A percentile compares a stretch with the other conserved stretches of the same genome.
These are phyloP conservation scores for Nemania sp. DNA, from an alignment of 2,329 filamentous ascomycete species.

Conservation along the genomic window DNA sequence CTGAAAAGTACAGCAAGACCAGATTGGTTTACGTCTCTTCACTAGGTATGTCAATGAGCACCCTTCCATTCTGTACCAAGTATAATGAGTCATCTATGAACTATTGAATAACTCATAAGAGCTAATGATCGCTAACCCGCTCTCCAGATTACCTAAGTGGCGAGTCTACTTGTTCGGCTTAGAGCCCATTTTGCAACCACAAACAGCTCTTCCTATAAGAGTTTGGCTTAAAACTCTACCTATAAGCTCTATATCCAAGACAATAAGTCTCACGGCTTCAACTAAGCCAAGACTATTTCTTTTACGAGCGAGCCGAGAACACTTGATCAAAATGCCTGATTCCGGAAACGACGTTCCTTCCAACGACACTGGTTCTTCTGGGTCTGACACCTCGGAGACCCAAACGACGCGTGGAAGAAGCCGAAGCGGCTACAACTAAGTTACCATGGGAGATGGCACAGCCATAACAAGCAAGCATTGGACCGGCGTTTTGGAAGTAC, in stretches of 20 bases:
- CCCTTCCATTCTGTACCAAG: too few relatives aligned
- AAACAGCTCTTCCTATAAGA: not conserved
- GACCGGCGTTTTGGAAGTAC: conserved; percentile 21
- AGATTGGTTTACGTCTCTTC: not conserved
- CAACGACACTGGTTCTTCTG: conserved; percentile 32
- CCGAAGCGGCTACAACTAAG: conserved; percentile 39
- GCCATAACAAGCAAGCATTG: conserved; percentile 6
- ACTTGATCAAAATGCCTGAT: conserved; percentile 35
- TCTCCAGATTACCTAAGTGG: conserved; percentile 5
- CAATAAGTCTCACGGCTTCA: not conserved
- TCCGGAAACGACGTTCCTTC: conserved; percentile 34
- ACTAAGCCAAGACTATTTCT: not conserved
- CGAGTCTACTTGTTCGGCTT: not conserved
- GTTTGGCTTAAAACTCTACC: not conserved
- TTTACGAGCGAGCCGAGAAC: not conserved
- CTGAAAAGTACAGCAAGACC: not conserved
- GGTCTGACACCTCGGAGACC: conserved; percentile 21
- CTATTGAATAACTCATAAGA: too few relatives aligned
- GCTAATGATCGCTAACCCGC: too few relatives aligned
- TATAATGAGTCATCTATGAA: too few relatives aligned
- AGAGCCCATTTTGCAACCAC: too few relatives aligned
- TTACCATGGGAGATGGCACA: not conserved
- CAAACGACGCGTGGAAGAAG: conserved; percentile 34
- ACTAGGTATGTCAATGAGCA: conserved; percentile 1
- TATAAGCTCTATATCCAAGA: not conserved